Conservation (phyloP, 805 yeast genomes). For the Teunomyces gatunensis region DNA sequence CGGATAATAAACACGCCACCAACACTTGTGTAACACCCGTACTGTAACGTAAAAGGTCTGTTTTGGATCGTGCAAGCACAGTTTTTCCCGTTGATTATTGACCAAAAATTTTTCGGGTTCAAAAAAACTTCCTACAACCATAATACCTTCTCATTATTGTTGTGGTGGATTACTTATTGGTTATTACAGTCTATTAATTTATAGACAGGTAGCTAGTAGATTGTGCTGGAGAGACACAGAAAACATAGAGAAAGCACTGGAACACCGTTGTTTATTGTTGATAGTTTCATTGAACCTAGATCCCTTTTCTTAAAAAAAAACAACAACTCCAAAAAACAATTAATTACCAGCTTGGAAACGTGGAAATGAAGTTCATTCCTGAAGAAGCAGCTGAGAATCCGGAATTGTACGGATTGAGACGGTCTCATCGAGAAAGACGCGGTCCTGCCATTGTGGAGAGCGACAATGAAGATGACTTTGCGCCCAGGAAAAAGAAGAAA, state of each 20-base stretch:
- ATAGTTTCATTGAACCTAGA: not conserved
- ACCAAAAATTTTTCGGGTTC: not conserved
- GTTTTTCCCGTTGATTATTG: too few species aligned
- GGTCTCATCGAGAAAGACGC: slow-evolving; percentile 64
- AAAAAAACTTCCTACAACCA: not conserved
- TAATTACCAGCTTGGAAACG: not conserved
- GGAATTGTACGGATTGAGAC: slow-evolving; percentile 78
- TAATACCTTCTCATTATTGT: not conserved
- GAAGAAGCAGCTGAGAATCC: slow-evolving; percentile 67
- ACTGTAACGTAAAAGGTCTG: too few species aligned
- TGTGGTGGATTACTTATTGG: not conserved
- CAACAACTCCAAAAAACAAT: not conserved
- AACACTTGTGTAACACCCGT: too few species aligned
- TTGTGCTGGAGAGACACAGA: not conserved
- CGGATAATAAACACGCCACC: too few species aligned
- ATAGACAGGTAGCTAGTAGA: not conserved
- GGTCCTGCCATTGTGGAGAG: slow-evolving; percentile 32
- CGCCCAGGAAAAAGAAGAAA: slow-evolving; percentile 12
- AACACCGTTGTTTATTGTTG: not conserved
- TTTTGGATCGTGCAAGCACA: too few species aligned
- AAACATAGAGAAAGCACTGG: not conserved
- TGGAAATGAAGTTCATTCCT: slow-evolving; percentile 23
- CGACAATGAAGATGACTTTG: slow-evolving; percentile 32
- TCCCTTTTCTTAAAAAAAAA: not conserved
- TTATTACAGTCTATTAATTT: not conserved